A percentile compares a stretch with the other conserved stretches of the same genome.
These are phyloP conservation scores for Nadsonia fulvescens DNA, from an alignment of 805 yeast genomes.

Conservation along the genomic window DNA sequence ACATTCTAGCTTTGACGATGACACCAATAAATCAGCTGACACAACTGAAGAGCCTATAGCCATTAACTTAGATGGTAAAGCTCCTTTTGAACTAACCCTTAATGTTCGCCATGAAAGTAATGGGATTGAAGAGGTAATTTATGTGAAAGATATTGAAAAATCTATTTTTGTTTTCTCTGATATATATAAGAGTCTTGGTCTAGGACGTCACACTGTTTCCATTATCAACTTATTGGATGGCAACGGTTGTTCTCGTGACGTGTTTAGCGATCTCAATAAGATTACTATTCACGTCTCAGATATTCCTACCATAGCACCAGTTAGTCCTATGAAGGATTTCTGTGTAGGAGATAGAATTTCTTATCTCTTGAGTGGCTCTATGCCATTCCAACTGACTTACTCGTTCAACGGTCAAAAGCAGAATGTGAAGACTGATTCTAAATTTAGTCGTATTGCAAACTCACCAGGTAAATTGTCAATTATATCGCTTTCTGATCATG, in stretches of 20 bases:
- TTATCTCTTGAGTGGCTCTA: constrained; percentile 55
- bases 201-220: constrained; percentile 55
- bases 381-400: constrained; percentile 66
- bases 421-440: constrained; percentile 33
- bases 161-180: constrained; percentile 25
- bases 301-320: constrained; percentile 45
- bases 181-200: constrained; percentile 32
- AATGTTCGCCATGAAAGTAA: constrained; percentile 42
- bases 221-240: constrained; percentile 44
- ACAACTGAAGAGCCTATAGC: constrained; percentile 30
- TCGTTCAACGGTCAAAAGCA: constrained; percentile 46
- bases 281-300: constrained; percentile 50
- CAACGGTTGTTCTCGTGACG: constrained; percentile 44
- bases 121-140: constrained; percentile 29
- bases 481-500: constrained; percentile 52
- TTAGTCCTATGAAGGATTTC: constrained; percentile 30
- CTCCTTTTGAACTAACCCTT: constrained; percentile 44
- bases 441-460: constrained; percentile 56
- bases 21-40: constrained; percentile 21
- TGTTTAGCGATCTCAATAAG: constrained; percentile 25
- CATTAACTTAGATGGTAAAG: constrained; percentile 35
- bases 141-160: constrained; percentile 25
- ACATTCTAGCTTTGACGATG: no score
- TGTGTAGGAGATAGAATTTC: constrained; percentile 89
- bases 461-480: constrained; percentile 63